Conservation (phyloP, 2,329 filamentous ascomycete species). For the Penicillium sumatraense region DNA sequence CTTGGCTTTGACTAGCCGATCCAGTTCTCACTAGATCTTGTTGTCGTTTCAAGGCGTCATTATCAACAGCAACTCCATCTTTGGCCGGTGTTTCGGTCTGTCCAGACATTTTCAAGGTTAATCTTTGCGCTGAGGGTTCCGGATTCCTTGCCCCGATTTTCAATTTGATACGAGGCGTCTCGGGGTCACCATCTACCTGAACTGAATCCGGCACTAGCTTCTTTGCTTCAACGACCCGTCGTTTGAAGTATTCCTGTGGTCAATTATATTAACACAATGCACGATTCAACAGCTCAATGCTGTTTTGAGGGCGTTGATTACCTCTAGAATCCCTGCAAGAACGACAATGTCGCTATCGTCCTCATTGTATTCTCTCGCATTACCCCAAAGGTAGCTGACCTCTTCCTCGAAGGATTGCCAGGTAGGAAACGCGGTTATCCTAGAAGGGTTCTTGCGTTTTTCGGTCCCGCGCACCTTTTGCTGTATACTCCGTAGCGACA, state of each 20-base stretch:
- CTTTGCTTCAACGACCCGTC: conserved; percentile 73
- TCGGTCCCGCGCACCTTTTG: conserved; percentile 76
- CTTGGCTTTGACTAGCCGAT: conserved; percentile 36
- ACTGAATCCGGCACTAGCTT: conserved; percentile 70
- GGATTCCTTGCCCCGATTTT: conserved; percentile 61
- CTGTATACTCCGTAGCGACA: conserved; percentile 77
- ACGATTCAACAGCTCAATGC: too few species aligned
- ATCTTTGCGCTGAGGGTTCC: conserved; percentile 60
- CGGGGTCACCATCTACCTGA: conserved; percentile 37
- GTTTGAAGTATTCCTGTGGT: conserved; percentile 68
- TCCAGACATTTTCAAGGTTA: conserved; percentile 72
- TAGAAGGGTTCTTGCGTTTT: conserved; percentile 65
- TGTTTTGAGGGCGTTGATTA: conserved; percentile 50
- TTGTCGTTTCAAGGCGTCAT: conserved; percentile 58
- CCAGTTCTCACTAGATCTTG: conserved; percentile 57
- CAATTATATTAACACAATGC: conserved; percentile 15
- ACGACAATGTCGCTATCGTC: conserved; percentile 84
- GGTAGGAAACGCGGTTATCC: conserved; percentile 72
- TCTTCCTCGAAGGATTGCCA: conserved; percentile 84
- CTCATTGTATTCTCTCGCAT: conserved; percentile 88
- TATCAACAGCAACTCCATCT: conserved; percentile 58
- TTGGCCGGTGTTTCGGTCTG: conserved; percentile 56
- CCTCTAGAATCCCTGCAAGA: conserved; percentile 79
- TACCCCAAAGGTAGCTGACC: conserved; percentile 80
- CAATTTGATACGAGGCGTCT: conserved; percentile 78